Conservation (phyloP, 2,329 filamentous ascomycete genomes). For the Pseudogymnoascus sp. region DNA sequence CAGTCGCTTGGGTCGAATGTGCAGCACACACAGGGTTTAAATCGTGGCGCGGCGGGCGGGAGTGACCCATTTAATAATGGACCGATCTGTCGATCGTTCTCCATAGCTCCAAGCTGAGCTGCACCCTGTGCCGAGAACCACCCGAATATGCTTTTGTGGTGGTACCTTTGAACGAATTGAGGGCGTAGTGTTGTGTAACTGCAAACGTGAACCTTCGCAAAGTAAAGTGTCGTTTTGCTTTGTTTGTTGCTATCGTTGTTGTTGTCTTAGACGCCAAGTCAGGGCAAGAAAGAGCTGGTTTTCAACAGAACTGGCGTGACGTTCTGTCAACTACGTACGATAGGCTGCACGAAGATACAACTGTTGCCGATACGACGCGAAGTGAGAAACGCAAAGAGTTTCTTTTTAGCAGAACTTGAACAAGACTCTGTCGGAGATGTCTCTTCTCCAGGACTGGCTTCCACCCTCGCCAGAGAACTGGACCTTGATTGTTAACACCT, state of each 20-base stretch:
- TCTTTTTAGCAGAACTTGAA: background rate
- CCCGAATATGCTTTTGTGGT: background rate
- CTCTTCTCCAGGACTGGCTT: slow-evolving; percentile 29
- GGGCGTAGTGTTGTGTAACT: background rate
- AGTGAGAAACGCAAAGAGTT: background rate
- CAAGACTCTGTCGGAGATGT: slow-evolving; percentile 16
- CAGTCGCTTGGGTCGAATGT: background rate
- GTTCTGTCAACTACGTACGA: background rate
- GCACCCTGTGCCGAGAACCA: background rate
- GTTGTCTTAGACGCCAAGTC: background rate
- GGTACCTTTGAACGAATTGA: background rate
- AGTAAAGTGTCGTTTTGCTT: background rate
- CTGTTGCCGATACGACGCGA: background rate
- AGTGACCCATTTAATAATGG: background rate
- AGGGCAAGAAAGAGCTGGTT: background rate
- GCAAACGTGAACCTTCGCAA: background rate
- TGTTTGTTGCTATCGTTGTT: background rate
- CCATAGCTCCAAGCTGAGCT: background rate
- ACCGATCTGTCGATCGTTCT: background rate
- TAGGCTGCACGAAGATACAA: background rate
- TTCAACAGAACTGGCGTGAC: background rate
- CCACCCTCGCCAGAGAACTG: slow-evolving; percentile 53
- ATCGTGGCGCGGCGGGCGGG: background rate
- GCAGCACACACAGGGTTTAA: background rate
- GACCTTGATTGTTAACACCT: slow-evolving; percentile 42